Percentiles rank a stretch among this genome's conserved stretches.
phyloP scores from a whole-genome alignment of 2,329 filamentous ascomycete species.

The Macrophomina pseudophaseolina region DNA sequence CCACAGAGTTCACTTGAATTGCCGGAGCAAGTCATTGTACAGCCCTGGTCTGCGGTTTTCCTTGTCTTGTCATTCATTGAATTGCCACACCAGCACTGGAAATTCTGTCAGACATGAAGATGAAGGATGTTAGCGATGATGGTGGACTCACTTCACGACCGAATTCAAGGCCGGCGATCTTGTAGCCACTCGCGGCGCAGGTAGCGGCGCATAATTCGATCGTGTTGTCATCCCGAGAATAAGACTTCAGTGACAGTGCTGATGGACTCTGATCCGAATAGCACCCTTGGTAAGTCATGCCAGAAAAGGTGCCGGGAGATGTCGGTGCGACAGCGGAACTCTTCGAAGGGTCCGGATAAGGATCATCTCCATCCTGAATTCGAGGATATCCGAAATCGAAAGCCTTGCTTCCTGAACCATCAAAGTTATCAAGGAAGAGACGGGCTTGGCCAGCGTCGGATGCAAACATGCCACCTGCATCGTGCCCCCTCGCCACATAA shows the following conservation, averaged over 20 bases:
- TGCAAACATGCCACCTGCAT: conserved; percentile 43
- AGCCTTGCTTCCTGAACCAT: conserved; percentile 38
- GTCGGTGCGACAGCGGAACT: conserved; percentile 26
- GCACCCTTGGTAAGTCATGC: conserved; percentile 46
- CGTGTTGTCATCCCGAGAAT: conserved; percentile 36
- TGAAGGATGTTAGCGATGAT: neutral
- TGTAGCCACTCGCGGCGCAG: conserved; percentile 38
- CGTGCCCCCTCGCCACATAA: conserved; percentile 41
- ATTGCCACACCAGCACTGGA: conserved; percentile 43
- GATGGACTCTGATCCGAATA: conserved; percentile 38
- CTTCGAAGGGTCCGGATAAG: conserved; percentile 39
- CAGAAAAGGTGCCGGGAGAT: conserved; percentile 36
- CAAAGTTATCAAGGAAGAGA: conserved; percentile 47
- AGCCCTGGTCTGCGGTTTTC: conserved; percentile 40
- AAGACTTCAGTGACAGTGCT: conserved; percentile 35
- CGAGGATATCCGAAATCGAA: conserved; percentile 46
- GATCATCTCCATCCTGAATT: conserved; percentile 39
- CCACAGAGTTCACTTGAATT: conserved; percentile 40
- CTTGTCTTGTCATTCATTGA: conserved; percentile 31
- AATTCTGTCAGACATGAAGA: neutral
- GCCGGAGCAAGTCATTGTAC: conserved; percentile 37
- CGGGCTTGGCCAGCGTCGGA: conserved; percentile 41
- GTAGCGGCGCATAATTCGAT: conserved; percentile 39
- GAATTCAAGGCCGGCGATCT: conserved; percentile 43
- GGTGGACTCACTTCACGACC: conserved; percentile 20